Evolutionary conservation across 768 basidiomycete genomes (phyloP).

Genomic region (Tylopilus intermedius): DNA sequence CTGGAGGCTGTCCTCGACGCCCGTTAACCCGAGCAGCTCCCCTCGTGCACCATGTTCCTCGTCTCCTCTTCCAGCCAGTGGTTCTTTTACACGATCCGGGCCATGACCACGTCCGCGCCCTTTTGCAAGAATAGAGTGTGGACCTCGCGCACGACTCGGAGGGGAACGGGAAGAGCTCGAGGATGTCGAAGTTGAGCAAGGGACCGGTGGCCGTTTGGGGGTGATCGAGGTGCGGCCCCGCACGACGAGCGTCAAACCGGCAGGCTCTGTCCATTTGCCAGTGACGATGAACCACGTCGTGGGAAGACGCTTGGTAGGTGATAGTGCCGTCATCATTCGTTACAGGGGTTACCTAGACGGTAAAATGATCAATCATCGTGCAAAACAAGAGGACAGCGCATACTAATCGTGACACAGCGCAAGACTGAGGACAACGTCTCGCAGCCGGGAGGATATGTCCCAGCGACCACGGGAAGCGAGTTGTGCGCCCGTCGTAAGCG

Average conservation of each 20-base stretch:
- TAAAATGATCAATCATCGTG: background rate
- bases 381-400: conserved; percentile 19
- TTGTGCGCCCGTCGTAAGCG: conserved; percentile 69
- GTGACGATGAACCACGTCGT: conserved; percentile 96
- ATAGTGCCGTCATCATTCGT: conserved; percentile 90
- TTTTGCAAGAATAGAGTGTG: conserved; percentile 85
- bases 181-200: conserved; percentile 71
- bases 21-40: conserved; percentile 89
- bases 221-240: conserved; percentile 78
- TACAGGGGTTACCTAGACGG: conserved; percentile 89
- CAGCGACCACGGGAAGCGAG: conserved; percentile 81
- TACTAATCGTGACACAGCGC: conserved; percentile 96
- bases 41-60: conserved; percentile 97
- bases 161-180: conserved; percentile 96
- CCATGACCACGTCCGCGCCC: conserved; percentile 98
- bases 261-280: conserved; percentile 95
- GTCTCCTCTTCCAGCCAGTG: conserved; percentile 99
- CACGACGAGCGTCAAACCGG: conserved; percentile 70
- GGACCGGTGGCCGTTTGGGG: conserved; percentile 60
- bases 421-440: conserved; percentile 88
- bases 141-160: conserved; percentile 86
- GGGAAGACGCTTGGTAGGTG: conserved; percentile 98
- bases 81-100: conserved; percentile 88
- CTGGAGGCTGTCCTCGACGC: conserved; percentile 98
- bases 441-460: conserved; percentile 91